These are phyloP conservation scores for Solanum chiquidenum DNA, from an alignment of 257 asterid species.

Conservation along the genomic window DNA sequence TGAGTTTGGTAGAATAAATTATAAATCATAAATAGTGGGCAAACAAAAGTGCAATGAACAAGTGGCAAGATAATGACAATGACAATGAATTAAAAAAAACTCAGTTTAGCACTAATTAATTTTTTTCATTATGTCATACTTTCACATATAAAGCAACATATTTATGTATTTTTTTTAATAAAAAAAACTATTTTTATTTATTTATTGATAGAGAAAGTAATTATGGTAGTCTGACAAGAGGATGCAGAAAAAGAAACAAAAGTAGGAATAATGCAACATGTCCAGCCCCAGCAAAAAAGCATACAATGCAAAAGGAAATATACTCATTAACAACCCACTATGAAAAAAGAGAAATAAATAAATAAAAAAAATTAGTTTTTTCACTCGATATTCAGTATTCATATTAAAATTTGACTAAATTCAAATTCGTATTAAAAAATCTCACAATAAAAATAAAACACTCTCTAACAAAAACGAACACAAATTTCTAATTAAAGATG, in stretches of 20 bases:
- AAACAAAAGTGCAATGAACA: background rate
- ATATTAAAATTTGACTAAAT: fast-evolving
- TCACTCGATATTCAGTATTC: fast-evolving
- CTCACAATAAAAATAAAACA: fast-evolving
- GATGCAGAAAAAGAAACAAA: slow-evolving; percentile 7
- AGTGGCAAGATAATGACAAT: background rate
- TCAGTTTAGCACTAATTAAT: background rate
- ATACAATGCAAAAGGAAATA: background rate
- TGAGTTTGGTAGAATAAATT: background rate
- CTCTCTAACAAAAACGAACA: fast-evolving
- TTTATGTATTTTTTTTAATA: background rate
- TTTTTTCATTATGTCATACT: background rate
- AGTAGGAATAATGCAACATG: slow-evolving; percentile 14
- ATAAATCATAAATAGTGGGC: background rate
- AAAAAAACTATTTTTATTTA: background rate
- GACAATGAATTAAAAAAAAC: background rate
- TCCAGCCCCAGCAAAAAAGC: background rate
- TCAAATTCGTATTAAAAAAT: fast-evolving
- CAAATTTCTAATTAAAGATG: fast-evolving
- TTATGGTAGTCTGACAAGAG: background rate
- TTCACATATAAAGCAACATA: background rate
- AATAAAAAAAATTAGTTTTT: background rate
- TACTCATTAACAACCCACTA: slow-evolving; percentile 4
- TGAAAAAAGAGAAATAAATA: background rate
- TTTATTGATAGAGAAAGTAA: background rate